These are phyloP conservation scores for Phytophthora aleatoria DNA, from an alignment of 352 stramenopile genomes.

Conservation along the genomic window DNA sequence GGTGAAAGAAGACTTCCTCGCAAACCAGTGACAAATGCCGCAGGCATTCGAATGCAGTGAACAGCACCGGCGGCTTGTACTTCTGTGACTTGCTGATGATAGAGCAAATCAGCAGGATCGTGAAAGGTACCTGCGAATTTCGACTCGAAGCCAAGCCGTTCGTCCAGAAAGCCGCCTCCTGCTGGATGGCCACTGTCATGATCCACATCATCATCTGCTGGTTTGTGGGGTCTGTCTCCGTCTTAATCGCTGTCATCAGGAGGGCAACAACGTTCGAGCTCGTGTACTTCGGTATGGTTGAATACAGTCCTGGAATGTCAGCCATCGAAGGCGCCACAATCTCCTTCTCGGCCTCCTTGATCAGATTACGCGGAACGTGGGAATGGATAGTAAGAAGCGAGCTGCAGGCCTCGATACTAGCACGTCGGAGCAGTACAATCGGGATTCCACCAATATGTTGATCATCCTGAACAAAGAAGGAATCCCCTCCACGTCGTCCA, in stretches of 20 bases:
- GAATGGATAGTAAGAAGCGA: constrained; percentile 84
- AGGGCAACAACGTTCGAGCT: constrained; percentile 87
- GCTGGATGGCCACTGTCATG: constrained; percentile 83
- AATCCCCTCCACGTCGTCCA: constrained; percentile 41
- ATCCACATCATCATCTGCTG: constrained; percentile 92
- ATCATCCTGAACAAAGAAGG: constrained; percentile 65
- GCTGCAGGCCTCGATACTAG: constrained; percentile 81
- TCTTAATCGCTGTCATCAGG: constrained; percentile 84
- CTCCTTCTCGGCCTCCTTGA: constrained; percentile 80
- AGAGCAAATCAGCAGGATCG: constrained; percentile 84
- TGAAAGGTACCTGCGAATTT: constrained; percentile 87
- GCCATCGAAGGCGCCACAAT: constrained; percentile 71
- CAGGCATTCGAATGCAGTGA: constrained; percentile 87
- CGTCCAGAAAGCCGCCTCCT: constrained; percentile 87
- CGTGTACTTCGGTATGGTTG: constrained; percentile 82
- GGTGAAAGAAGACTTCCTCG: constrained; percentile 77
- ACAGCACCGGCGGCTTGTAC: constrained; percentile 85
- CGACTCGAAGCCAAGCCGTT: constrained; percentile 78
- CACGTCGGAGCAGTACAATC: constrained; percentile 71
- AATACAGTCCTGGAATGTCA: constrained; percentile 73
- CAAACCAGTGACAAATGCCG: constrained; percentile 81
- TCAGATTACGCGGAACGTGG: constrained; percentile 73
- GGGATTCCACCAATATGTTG: constrained; percentile 76
- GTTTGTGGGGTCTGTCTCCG: constrained; percentile 82
- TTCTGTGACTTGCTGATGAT: constrained; percentile 81